Base-by-base conservation (phyloP, 257 asterid genomes). In the Ilex aquifolium region DNA sequence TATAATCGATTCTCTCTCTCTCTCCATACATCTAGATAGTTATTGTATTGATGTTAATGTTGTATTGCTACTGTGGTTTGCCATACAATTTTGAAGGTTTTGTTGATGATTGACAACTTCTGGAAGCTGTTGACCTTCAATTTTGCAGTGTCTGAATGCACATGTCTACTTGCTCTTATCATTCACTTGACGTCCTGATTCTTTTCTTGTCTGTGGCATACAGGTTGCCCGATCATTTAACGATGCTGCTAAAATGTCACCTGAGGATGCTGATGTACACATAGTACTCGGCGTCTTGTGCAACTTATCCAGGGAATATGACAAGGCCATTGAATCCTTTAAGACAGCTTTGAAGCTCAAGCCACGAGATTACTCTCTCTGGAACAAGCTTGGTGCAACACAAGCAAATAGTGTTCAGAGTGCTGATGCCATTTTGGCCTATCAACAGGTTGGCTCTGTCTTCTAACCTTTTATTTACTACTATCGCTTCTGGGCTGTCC, bases 371-470 rank as follows among this genome's bases (percentile, higher is more conserved):
- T 93, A 90, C 80, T 93, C 99, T 17, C 95, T 93, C 60, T 93
- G 99, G 99, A 93, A 93, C 83, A 90, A 93, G 86, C 96, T 93
- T 61, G 99, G 99, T 57, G 99, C 99, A 54, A 93, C 99, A 70
- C 97, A 93, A 80, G 99, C 99, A 63, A 93, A 93, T 62, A 90
- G 99, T 53, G 83, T 93, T 62, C 99, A 87, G 75, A 93, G 99
- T 74, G 85, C 96, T 59, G 97, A 93, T 82, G 99, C 99, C 60
- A 90, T 93, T 73, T 71, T 65, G 14, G 97, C 99, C 61, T 93
- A 93, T 75, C 99, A 93, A 80, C 94, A 85, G 91, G 99, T 84
- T 67, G 48, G 44, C 62, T 69, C 44, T 51, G 61, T 55, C 48
- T 55, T 12, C n/a, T 60, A 4, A 46, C 14, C 13, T 46, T 36